phyloP scores from a whole-genome alignment of 192 early-diverging fungal species.

The Mortierella hygrophila region DNA sequence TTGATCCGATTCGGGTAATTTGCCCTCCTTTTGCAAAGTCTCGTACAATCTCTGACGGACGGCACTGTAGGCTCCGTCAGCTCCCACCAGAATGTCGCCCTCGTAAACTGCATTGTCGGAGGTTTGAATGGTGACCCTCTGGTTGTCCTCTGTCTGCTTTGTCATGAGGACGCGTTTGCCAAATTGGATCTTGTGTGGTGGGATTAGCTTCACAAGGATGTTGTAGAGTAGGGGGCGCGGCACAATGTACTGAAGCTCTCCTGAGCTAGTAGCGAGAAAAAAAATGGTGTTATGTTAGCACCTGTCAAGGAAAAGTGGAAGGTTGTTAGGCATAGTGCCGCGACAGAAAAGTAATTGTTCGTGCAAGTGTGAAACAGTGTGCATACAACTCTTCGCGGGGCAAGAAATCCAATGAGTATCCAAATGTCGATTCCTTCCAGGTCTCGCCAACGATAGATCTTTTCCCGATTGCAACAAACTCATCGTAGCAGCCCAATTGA shows the following conservation, averaged over 20 bases:
- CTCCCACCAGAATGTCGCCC: constrained; percentile 33
- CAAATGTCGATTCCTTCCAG: neutral
- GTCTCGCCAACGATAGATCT: neutral
- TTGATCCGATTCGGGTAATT: constrained; percentile 17
- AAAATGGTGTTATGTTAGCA: too few relatives aligned
- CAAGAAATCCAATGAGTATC: neutral
- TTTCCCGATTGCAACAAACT: neutral
- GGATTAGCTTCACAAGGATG: constrained; percentile 12
- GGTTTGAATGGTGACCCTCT: constrained; percentile 19
- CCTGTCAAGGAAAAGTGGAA: too few relatives aligned
- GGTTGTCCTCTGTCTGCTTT: constrained; percentile 12
- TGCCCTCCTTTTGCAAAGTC: constrained; percentile 11
- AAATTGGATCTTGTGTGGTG: constrained; percentile 21
- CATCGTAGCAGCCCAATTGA: neutral
- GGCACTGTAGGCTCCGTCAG: constrained; percentile 39
- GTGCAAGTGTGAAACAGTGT: neutral
- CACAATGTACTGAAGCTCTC: constrained; percentile 28
- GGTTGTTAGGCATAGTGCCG: too few relatives aligned
- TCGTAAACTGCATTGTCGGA: constrained; percentile 19
- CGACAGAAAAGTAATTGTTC: too few relatives aligned
- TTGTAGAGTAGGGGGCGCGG: constrained; percentile 27
- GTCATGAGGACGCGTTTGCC: constrained; percentile 15
- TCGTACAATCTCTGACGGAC: constrained; percentile 42
- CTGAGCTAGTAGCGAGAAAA: constrained; percentile 14
- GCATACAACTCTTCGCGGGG: neutral